Conservation (phyloP, 345 rosid species). For the Melaleuca alternifolia region DNA sequence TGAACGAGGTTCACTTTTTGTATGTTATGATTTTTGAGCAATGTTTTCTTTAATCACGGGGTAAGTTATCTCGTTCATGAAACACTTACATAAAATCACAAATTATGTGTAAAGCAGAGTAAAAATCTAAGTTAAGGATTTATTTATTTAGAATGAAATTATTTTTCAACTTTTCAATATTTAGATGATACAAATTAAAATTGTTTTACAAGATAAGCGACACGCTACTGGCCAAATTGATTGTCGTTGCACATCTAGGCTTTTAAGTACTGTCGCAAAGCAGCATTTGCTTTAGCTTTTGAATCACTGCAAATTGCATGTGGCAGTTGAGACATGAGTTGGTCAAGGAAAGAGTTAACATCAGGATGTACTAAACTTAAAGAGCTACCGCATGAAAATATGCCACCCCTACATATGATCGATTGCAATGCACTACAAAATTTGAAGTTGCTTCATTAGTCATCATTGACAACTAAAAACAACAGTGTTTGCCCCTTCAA, state of each 20-base stretch:
- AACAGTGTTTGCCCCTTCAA: slow-evolving; percentile 59
- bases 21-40: neutral
- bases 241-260: neutral
- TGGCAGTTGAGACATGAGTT: neutral
- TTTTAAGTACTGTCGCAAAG: neutral
- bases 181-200: neutral
- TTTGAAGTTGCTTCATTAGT: neutral
- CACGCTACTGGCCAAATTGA: neutral
- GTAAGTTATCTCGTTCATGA: too few relatives aligned
- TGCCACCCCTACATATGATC: neutral
- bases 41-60: neutral
- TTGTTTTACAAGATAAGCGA: neutral
- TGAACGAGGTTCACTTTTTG: neutral
- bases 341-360: neutral
- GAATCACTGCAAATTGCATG: neutral
- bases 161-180: neutral
- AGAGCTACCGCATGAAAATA: neutral
- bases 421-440: neutral
- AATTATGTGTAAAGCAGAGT: neutral
- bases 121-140: neutral
- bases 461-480: slow-evolving; percentile 28
- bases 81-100: too few relatives aligned
- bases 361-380: neutral
- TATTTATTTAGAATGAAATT: neutral
- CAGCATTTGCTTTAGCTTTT: neutral